Conservation (phyloP, 495 filamentous ascomycete genomes). For the Aspergillus hancockii region DNA sequence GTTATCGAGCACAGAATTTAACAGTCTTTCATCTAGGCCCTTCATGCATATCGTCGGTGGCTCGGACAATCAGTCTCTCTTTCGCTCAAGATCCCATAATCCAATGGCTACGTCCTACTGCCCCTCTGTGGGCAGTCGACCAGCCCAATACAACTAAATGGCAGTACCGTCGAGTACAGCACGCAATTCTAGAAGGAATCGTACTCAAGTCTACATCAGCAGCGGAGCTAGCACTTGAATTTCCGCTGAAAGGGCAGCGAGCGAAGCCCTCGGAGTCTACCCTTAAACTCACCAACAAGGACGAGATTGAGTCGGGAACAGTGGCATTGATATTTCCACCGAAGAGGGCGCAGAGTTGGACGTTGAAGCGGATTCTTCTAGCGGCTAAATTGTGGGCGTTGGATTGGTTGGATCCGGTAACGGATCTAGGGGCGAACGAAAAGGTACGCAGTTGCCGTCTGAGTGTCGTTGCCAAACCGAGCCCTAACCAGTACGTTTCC, state of each 20-base stretch:
- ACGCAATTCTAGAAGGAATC: constrained; percentile 23
- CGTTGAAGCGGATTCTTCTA: constrained; percentile 11
- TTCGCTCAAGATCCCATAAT: constrained; percentile 35
- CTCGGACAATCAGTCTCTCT: constrained; percentile 26
- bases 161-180: constrained; percentile 32
- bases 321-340: constrained; percentile 30
- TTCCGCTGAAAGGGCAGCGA: constrained; percentile 3
- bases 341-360: constrained; percentile 15
- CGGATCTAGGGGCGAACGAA: constrained; percentile 18
- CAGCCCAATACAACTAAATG: constrained; percentile 18
- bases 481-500: not conserved
- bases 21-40: constrained; percentile 9
- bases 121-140: constrained; percentile 19
- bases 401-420: constrained; percentile 17
- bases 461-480: no score
- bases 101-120: constrained; percentile 31
- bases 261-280: not conserved
- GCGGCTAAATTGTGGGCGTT: constrained; percentile 25
- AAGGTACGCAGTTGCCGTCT: constrained; percentile 22
- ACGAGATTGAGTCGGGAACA: constrained; percentile 23
- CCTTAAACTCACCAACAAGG: not conserved
- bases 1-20: no score
- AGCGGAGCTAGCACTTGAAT: constrained; percentile 12
- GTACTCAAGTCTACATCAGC: constrained; percentile 22
- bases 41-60: constrained; percentile 16